phyloP scores from a whole-genome alignment of 2,329 filamentous ascomycete genomes.

The Talaromyces marneffei region DNA sequence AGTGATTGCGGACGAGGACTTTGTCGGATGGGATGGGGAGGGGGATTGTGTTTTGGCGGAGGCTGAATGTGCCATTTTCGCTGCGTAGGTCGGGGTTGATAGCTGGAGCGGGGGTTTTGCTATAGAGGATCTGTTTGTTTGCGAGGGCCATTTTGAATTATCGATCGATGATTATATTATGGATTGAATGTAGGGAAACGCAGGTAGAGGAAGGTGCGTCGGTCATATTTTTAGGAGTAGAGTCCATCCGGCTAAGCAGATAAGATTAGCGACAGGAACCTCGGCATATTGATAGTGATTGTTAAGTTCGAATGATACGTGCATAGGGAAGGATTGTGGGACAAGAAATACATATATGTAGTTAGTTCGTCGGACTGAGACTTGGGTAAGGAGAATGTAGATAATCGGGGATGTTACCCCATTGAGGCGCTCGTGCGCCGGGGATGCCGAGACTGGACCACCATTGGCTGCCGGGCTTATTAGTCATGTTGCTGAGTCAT shows the following conservation, averaged over 20 bases:
- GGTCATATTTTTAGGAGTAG: background rate
- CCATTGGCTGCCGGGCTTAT: background rate
- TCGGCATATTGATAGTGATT: background rate
- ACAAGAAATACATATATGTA: too few species aligned
- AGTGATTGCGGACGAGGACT: constrained; percentile 55
- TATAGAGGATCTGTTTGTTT: constrained; percentile 35
- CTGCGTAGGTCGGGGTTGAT: constrained; percentile 31
- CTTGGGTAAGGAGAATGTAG: background rate
- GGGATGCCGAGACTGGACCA: background rate
- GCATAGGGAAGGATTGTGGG: background rate
- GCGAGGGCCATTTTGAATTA: constrained; percentile 16
- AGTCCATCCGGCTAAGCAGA: background rate
- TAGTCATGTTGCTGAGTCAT: constrained; percentile 7
- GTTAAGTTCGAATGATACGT: background rate
- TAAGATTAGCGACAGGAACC: background rate
- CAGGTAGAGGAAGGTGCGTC: background rate
- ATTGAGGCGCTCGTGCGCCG: background rate
- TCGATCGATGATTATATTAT: background rate
- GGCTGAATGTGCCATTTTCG: constrained; percentile 29
- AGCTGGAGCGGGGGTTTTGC: constrained; percentile 28
- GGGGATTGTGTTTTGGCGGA: constrained; percentile 24
- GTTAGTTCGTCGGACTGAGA: too few species aligned
- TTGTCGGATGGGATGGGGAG: constrained; percentile 46
- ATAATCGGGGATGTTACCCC: background rate
- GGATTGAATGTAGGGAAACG: background rate